Conservation (phyloP, 1,284 basidiomycete species). For the Irpex sp. region DNA sequence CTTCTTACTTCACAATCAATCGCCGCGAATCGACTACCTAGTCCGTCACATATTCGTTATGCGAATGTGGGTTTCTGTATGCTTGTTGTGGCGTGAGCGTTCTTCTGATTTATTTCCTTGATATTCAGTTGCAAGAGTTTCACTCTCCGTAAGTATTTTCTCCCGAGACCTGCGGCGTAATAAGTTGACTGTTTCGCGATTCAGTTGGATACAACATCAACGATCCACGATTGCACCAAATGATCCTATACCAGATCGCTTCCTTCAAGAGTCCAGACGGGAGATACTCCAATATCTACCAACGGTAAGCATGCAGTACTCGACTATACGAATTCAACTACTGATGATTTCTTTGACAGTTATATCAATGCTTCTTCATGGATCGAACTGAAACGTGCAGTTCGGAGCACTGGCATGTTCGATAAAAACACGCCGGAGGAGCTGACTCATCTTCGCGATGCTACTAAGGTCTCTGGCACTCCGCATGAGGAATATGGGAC, state of each 20-base stretch:
- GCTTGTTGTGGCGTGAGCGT: too few species aligned
- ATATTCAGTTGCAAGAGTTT: conserved; percentile 40
- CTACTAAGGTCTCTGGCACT: conserved; percentile 18
- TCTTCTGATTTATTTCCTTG: neutral
- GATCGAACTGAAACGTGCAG: conserved; percentile 37
- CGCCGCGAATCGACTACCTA: neutral
- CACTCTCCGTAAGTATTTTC: conserved; percentile 40
- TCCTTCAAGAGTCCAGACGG: conserved; percentile 27
- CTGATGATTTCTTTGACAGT: conserved; percentile 30
- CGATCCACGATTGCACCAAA: conserved; percentile 26
- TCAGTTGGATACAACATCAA: conserved; percentile 51
- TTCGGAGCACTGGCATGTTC: conserved; percentile 33
- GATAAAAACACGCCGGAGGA: conserved; percentile 42
- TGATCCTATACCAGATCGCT: conserved; percentile 36
- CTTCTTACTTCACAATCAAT: neutral
- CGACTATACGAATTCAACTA: neutral
- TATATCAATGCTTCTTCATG: conserved; percentile 44
- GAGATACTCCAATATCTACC: conserved; percentile 12
- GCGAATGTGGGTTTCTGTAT: neutral
- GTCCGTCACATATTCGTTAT: neutral
- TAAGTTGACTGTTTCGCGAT: conserved; percentile 1
- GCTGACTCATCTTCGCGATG: conserved; percentile 43
- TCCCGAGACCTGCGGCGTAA: neutral
- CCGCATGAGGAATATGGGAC: conserved; percentile 32
- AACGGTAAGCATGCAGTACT: conserved; percentile 16